Evolutionary conservation across 2,329 filamentous ascomycete species (phyloP), one percentile per base, ranked within the genome.

Genomic region (Didymella keratinophila): DNA sequence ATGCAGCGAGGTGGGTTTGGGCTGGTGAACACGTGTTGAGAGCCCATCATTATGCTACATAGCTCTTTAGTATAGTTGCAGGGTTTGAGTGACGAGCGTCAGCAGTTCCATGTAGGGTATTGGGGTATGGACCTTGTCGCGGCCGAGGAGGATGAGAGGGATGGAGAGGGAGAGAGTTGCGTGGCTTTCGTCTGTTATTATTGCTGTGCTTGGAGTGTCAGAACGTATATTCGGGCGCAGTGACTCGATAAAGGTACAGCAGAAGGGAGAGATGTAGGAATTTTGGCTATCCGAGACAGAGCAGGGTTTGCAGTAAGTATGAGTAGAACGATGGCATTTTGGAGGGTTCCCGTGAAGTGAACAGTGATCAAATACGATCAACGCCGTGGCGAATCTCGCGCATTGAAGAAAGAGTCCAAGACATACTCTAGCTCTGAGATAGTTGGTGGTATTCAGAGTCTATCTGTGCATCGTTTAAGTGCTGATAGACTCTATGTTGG

Each of bases 71-170:
- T 37, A 52, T 6, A 21, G 36, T 2, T 39, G 21, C 61, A 30
- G 23, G 2, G 36, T 32, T 28, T 48, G 11, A 23, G 37, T n/a
- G 7, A 63, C 11, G 34, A 46, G 45, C 4, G 6, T n/a, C 41
- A 52, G 21, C 27, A 21, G 21, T 5, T 12, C 4, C n/a, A n/a
- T n/a, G 23, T 52, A 37, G 7, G 11, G 2, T 4, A 23, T n/a
- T 30, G 18, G 11, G 14, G 16, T 36, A 23, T 23, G 20, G 36
- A 34, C 18, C 18, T 16, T 5, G 32, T 20, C 36, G 25, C 45
- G 56, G 28, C 48, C 45, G 34, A 66, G 58, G 23, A 64, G 47
- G 48, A 56, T 27, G 52, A 61, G 55, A 18, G 52, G 52, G 27
- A 62, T 59, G 28, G 52, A 43, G 10, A 66, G 27, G 4, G 50